Base-by-base conservation (phyloP, 2,329 filamentous ascomycete species). In the Diplodia scrobiculata region DNA sequence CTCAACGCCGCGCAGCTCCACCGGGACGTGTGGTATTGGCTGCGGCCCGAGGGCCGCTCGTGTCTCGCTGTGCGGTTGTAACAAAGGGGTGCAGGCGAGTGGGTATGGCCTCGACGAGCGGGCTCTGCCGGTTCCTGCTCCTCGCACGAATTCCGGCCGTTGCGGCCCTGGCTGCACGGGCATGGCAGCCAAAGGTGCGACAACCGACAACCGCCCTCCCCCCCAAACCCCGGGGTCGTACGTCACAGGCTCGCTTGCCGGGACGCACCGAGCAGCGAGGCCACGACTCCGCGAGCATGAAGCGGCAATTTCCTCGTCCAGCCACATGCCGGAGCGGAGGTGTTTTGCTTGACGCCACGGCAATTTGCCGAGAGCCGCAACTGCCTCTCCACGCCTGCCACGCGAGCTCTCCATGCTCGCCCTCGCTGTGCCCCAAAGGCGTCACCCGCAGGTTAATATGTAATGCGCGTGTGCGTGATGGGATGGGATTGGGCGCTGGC, bases 331-430 rank as follows among this genome's bases (percentile, higher is more conserved):
- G 58, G 58, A 60, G 58, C 21, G 19, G 38, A 47, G 58, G 54
- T 47, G 54, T 59, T 62, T 36, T 62, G 58, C 58, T 62, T n/a
- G 41, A 62, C 58, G 58, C 41, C 58, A 62, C 58, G 58, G 25
- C 58, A 62, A 50, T 60, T 19, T 62, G 27, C 25, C 14, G 48
- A 62, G 58, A 62, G 58, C 58, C 58, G 45, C 58, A 62, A 50
- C 7, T 14, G 21, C n/a, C 53, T 25, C 53, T 14, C 53, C 19
- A 41, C 38, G 13, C 38, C 13, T 32, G 36, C 55, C 38, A 60
- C 25, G 25, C 21, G 13, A 17, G n/a, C 38, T n/a, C 38, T n/a
- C 25, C 19, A 25, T 10, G 41, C 45, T 50, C 55, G 29, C 29
- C 29, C 29, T 32, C 17, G 38, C 54, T 17, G 41, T 47, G 58